These are phyloP conservation scores for Lactarius trivialis DNA, from an alignment of 768 basidiomycete genomes.

Conservation along the genomic window DNA sequence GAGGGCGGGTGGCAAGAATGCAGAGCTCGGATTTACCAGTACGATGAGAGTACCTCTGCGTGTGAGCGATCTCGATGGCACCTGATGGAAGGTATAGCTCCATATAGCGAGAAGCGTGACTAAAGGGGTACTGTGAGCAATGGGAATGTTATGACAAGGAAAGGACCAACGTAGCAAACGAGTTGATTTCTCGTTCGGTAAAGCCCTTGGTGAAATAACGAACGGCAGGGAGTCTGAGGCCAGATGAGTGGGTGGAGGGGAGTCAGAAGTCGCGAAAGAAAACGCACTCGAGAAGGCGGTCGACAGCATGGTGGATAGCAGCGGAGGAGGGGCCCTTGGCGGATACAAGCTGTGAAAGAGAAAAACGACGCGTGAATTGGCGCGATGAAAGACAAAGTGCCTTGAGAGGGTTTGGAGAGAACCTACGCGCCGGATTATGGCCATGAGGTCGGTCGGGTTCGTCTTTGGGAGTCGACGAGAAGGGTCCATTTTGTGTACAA, in stretches of 20 bases:
- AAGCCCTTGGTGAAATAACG: conserved; percentile 71
- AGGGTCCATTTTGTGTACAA: conserved; percentile 87
- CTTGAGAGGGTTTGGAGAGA: conserved; percentile 20
- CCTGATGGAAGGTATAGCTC: conserved; percentile 81
- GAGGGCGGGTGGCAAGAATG: conserved; percentile 71
- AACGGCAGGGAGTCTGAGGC: conserved; percentile 58
- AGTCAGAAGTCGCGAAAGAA: conserved; percentile 25
- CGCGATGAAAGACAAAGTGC: conserved; percentile 14
- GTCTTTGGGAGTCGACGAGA: conserved; percentile 72
- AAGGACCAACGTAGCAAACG: conserved; percentile 79
- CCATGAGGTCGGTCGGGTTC: conserved; percentile 57
- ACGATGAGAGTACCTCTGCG: conserved; percentile 77
- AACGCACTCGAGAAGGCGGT: conserved; percentile 69
- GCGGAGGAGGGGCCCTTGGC: conserved; percentile 49
- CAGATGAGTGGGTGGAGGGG: conserved; percentile 14
- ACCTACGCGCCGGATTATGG: conserved; percentile 72
- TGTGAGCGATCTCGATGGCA: conserved; percentile 83
- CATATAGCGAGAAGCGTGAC: conserved; percentile 84
- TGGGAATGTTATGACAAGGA: conserved; percentile 25
- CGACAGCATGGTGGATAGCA: conserved; percentile 65
- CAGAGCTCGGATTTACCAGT: conserved; percentile 88
- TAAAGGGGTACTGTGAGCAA: conserved; percentile 31
- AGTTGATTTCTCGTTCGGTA: conserved; percentile 81
- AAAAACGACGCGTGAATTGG: conserved; percentile 20
- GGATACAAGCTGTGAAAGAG: conserved; percentile 46